Base-by-base conservation (phyloP, 768 basidiomycete genomes). In the Rhodosporidiobolus sp. region DNA sequence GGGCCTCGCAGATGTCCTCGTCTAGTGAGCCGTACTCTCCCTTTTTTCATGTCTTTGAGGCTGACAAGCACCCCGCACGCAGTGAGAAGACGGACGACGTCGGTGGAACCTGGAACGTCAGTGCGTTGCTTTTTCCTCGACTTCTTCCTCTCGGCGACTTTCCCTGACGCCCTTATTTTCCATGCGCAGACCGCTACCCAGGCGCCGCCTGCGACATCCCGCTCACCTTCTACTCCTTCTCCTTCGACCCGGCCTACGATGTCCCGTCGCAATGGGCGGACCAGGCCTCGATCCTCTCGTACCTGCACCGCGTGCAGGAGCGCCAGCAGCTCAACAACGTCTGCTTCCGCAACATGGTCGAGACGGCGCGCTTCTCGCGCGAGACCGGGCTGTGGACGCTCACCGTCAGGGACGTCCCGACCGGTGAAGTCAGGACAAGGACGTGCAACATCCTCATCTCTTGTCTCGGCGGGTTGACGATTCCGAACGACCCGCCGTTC, bases 391-490 rank as follows among this genome's bases (percentile, higher is more conserved):
- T 73, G 8, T 79, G 78, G 78, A 68, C 63, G 20, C 35, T 79
- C 28, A 22, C 52, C 0, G 59, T 77, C 35, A 63, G 61, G 1
- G 61, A 79, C 54, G 28, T 72, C 8, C 50, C 61, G 17, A 73
- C 77, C 20, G 74, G 69, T 10, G 55, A 65, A 46, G 54, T 52
- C 11, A 46, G 57, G 32, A 53, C 63, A 10, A 65, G 69, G 43
- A 75, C 74, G 11, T 77, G 76, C 72, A 69, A 69, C 59, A 54
- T 79, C 46, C 66, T 79, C 34, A 64, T 79, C 46, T 72, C 76
- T n/a, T 76, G 73, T 28, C 69, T 74, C 49, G 78, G 78, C 34
- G 67, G 69, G 0, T 48, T 78, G 1, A 64, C 63, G 24, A 56
- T 57, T 14, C 75, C 77, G 10, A 70, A 70, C 49, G 49, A 63